Conservation (phyloP, 2,329 filamentous ascomycete species). For the Helminthosporium solani region DNA sequence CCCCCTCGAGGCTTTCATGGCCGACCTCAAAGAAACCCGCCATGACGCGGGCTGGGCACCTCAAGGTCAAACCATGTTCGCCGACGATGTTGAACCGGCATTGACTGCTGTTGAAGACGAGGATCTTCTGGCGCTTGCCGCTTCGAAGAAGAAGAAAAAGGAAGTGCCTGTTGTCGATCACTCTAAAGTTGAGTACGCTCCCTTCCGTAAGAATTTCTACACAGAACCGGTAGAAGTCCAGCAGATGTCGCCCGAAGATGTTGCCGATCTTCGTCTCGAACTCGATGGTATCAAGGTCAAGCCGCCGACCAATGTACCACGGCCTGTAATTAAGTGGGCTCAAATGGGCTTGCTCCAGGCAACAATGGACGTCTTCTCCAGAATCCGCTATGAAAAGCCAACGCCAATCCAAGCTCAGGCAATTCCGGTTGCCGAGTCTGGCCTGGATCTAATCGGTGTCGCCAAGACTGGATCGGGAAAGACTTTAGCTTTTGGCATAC, state of each 20-base stretch:
- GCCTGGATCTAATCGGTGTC: conserved; percentile 91
- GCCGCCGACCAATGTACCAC: conserved; percentile 71
- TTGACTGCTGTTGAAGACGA: conserved; percentile 64
- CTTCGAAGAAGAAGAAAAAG: conserved; percentile 81
- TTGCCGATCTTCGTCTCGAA: conserved; percentile 77
- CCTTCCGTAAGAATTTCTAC: conserved; percentile 94
- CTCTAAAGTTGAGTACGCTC: conserved; percentile 77
- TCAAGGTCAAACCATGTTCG: conserved; percentile 78
- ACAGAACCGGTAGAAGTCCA: conserved; percentile 82
- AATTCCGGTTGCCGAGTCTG: conserved; percentile 92
- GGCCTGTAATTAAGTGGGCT: conserved; percentile 94
- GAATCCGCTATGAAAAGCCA: conserved; percentile 80
- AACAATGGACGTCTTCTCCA: conserved; percentile 80
- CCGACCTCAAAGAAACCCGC: conserved; percentile 51
- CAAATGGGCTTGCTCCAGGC: conserved; percentile 88
- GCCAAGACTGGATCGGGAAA: conserved; percentile 98
- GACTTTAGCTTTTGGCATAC: conserved; percentile 90
- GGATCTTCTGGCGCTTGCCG: conserved; percentile 51
- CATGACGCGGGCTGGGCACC: conserved; percentile 19
- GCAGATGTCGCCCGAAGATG: conserved; percentile 80
- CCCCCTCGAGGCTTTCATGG: conserved; percentile 97
- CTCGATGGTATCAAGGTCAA: conserved; percentile 90
- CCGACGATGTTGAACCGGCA: conserved; percentile 73
- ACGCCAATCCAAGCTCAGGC: conserved; percentile 96
- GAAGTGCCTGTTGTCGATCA: conserved; percentile 90